Evolutionary conservation across 108 stramenopile genomes (phyloP).

Genomic region (Cyclotella distinguenda): DNA sequence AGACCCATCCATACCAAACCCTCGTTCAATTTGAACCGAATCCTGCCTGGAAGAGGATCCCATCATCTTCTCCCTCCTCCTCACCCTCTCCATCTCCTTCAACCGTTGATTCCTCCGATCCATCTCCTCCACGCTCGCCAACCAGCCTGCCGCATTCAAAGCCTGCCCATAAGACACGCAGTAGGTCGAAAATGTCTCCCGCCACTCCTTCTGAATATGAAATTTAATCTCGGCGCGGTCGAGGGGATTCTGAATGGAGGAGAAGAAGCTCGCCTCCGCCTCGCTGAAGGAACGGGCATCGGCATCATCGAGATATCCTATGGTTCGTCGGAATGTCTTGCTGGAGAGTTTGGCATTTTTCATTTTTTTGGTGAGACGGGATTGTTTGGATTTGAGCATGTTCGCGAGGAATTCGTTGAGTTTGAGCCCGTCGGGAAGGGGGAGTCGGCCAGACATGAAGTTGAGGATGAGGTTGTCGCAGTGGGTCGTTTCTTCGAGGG

Average conservation of each 20-base stretch:
- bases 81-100: slow-evolving; percentile 75
- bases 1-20: slow-evolving; percentile 72
- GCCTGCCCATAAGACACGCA: slow-evolving; percentile 63
- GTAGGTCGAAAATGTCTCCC: slow-evolving; percentile 69
- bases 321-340: slow-evolving; percentile 53
- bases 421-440: slow-evolving; percentile 71
- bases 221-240: slow-evolving; percentile 81
- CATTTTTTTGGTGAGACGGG: slow-evolving; percentile 88
- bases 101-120: slow-evolving; percentile 68
- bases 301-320: slow-evolving; percentile 45
- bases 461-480: slow-evolving; percentile 79
- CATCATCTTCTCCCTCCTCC: slow-evolving; percentile 81
- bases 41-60: slow-evolving; percentile 71
- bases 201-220: slow-evolving; percentile 85
- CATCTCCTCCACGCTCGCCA: slow-evolving; percentile 81
- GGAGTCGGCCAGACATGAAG: slow-evolving; percentile 72
- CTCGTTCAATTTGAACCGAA: slow-evolving; percentile 60
- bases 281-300: slow-evolving; percentile 70
- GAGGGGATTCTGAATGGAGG: slow-evolving; percentile 53
- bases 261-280: slow-evolving; percentile 68
- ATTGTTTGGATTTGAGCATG: slow-evolving; percentile 87
- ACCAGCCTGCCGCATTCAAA: slow-evolving; percentile 76
- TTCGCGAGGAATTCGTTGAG: slow-evolving; percentile 77
- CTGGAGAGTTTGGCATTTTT: slow-evolving; percentile 83
- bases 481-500: slow-evolving; percentile 72